Evolutionary conservation across 1,139 yeast species (phyloP).

Genomic region (Blastobotrys proliferans): DNA sequence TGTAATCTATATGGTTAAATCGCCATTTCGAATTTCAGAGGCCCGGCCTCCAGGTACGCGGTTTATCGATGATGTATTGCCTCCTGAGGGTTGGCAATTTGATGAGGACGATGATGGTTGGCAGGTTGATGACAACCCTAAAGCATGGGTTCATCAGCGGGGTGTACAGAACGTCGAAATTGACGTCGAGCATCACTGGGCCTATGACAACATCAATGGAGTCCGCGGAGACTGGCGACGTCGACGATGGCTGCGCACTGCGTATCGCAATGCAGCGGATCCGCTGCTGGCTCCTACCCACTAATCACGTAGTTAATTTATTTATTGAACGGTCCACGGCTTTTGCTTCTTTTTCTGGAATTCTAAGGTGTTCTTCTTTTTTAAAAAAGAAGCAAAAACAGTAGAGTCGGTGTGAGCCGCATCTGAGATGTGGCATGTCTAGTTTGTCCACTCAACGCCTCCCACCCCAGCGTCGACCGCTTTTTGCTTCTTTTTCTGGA

Average conservation of each 20-base stretch:
- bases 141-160: constrained; percentile 50
- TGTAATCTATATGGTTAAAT: constrained; percentile 49
- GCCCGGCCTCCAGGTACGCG: constrained; percentile 65
- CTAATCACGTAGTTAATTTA: too few relatives aligned
- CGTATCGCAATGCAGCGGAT: constrained; percentile 21
- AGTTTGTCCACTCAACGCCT: too few relatives aligned
- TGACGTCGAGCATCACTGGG: constrained; percentile 42
- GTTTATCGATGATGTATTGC: constrained; percentile 50
- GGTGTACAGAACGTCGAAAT: constrained; percentile 35
- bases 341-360: not conserved
- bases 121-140: constrained; percentile 56
- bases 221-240: constrained; percentile 39
- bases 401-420: too few relatives aligned
- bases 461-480: too few relatives aligned
- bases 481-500: too few relatives aligned
- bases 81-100: constrained; percentile 77
- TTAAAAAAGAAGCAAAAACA: too few relatives aligned
- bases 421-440: too few relatives aligned
- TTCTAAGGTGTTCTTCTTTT: not conserved
- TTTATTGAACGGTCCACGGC: too few relatives aligned
- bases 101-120: constrained; percentile 57
- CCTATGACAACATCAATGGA: constrained; percentile 38
- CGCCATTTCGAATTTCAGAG: constrained; percentile 51
- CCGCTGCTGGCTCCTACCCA: constrained; percentile 4
- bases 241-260: constrained; percentile 36